Conservation (phyloP, 305 asterid species). For the Fraxinus xanthoxyloides region DNA sequence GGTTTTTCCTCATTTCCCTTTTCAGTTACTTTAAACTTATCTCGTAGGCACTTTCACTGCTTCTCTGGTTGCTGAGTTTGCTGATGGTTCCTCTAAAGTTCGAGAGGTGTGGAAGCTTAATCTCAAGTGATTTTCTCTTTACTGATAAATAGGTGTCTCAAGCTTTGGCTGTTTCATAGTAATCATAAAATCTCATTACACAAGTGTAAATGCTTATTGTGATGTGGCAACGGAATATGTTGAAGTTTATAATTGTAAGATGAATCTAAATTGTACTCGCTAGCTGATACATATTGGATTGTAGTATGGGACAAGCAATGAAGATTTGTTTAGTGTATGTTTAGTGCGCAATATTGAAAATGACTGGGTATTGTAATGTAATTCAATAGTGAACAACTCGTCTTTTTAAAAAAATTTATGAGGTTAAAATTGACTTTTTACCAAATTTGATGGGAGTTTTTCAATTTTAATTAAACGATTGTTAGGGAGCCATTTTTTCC, state of each 20-base stretch:
- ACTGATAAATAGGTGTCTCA: not conserved
- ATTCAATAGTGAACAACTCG: not conserved
- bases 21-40: not conserved
- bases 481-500: not conserved
- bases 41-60: conserved; percentile 51
- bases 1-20: not conserved
- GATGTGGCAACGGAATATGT: not conserved
- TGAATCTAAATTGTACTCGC: not conserved
- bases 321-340: not conserved
- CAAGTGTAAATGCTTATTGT: not conserved
- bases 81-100: conserved; percentile 89
- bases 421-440: not conserved
- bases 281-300: not conserved
- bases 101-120: conserved; percentile 83
- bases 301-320: not conserved
- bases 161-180: not conserved
- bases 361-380: not conserved
- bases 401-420: not conserved
- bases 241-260: not conserved
- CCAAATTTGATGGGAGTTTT: not conserved
- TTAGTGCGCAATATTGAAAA: not conserved
- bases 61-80: conserved; percentile 67
- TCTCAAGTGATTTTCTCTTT: conserved; percentile 38
- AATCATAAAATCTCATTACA: not conserved
- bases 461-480: not conserved